Evolutionary conservation across 257 asterid species (phyloP), one percentile per base, ranked within the genome.

Genomic region (Nicotiana tabacum): DNA sequence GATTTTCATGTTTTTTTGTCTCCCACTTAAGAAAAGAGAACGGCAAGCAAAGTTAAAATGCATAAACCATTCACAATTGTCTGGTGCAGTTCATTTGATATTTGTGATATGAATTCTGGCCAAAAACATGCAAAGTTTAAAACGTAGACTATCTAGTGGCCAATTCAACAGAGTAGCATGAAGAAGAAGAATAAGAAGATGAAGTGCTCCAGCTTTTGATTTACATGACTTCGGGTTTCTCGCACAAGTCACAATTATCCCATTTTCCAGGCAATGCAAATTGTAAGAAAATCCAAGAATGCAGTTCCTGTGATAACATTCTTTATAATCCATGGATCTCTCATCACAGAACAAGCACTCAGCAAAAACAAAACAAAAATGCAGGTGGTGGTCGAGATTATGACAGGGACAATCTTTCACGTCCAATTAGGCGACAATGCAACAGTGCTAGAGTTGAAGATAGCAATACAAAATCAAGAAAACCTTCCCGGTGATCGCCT

Each of bases 341-440:
- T 62, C 58, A 43, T 35, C 48, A 13, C 62, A 29, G 51, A 29
- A 56, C 43, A 56, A 83, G 48, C 35, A 84, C 32, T 13, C 66
- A 70, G n/a, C 7, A 83, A 57, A 57, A 11, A 70, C 13, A 80
- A 48, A 12, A 46, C 6, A 77, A 82, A 80, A 46, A 94, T 90
- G 93, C 92, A 90, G 90, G 82, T 93, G 61, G 84, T 83, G 5
- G 87, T 86, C 43, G 93, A 93, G 84, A 84, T 95, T 81, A 57
- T 91, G 9, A 91, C 95, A 6, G 95, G 97, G 30, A 74, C 64
- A 12, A 80, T 90, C 8, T 91, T 95, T 85, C 80, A 87, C 46
- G 60, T 92, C 18, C 88, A 90, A 68, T 87, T 90, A 9, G 84
- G 74, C 61, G 92, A 89, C 32, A 89, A 90, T 65, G 90, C 90